Conservation (phyloP, 768 basidiomycete genomes). For the Lactifluus echinatus region DNA sequence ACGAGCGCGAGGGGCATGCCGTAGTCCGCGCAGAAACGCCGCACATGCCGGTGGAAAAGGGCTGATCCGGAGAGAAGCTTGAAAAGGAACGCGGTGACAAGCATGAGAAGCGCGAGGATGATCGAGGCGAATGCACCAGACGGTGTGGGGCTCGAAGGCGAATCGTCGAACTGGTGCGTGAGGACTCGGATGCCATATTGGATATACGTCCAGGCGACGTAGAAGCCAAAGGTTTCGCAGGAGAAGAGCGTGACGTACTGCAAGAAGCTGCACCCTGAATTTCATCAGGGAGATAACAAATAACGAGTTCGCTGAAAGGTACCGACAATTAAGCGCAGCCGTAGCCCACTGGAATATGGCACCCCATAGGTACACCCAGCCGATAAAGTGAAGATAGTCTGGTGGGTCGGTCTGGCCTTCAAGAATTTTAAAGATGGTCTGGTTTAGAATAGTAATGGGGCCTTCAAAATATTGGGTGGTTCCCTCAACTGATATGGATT, state of each 20-base stretch:
- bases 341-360: slow-evolving; percentile 82
- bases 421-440: slow-evolving; percentile 77
- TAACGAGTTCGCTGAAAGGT: slow-evolving; percentile 14
- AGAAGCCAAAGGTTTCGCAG: slow-evolving; percentile 90
- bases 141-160: slow-evolving; percentile 28
- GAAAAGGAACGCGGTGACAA: slow-evolving; percentile 67
- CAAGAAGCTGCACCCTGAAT: slow-evolving; percentile 69
- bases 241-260: slow-evolving; percentile 85
- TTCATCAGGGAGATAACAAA: not conserved
- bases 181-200: slow-evolving; percentile 86
- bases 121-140: slow-evolving; percentile 53
- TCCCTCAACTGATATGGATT: no score
- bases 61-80: slow-evolving; percentile 50
- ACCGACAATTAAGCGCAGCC: slow-evolving; percentile 62
- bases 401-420: slow-evolving; percentile 49
- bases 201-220: slow-evolving; percentile 83
- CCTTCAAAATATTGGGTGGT: no score
- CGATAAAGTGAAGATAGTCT: slow-evolving; percentile 76
- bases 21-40: slow-evolving; percentile 76
- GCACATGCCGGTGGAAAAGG: slow-evolving; percentile 65
- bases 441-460: slow-evolving; percentile 90
- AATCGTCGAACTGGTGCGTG: slow-evolving; percentile 53
- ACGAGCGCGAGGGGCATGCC: slow-evolving; percentile 86
- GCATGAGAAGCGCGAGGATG: slow-evolving; percentile 71
- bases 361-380: slow-evolving; percentile 90